Conservation (phyloP, 2,329 filamentous ascomycete genomes). For the Aspergillus ibericus region DNA sequence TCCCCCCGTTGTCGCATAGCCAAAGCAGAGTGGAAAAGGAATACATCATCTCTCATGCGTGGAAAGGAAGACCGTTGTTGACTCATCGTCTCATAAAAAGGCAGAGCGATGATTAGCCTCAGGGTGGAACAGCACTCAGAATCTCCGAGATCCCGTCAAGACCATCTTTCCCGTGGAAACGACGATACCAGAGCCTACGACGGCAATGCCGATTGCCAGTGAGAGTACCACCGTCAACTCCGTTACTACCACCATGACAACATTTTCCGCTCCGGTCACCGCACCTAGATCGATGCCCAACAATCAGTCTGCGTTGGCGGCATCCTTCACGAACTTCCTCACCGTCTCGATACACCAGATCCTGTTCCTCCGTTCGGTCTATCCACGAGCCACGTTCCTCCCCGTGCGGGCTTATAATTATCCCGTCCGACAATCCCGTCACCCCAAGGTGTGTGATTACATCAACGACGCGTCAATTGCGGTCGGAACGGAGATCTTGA, state of each 20-base stretch:
- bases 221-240: conserved; percentile 38
- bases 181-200: conserved; percentile 31
- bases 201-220: conserved; percentile 44
- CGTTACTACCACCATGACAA: conserved; percentile 40
- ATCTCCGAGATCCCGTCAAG: conserved; percentile 39
- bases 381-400: conserved; percentile 75
- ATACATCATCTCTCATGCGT: conserved; percentile 8
- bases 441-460: conserved; percentile 83
- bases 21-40: neutral
- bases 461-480: conserved; percentile 77
- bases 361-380: conserved; percentile 77
- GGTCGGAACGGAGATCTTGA: conserved; percentile 67
- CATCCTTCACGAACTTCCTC: conserved; percentile 75
- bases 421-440: conserved; percentile 79
- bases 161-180: conserved; percentile 37
- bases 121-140: conserved; percentile 45
- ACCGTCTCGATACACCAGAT: conserved; percentile 82
- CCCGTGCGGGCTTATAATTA: conserved; percentile 79
- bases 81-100: conserved; percentile 33
- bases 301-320: conserved; percentile 60
- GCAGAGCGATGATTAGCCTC: conserved; percentile 47
- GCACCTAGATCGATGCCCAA: conserved; percentile 46
- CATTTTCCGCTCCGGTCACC: conserved; percentile 41
- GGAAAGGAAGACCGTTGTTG: conserved; percentile 21
- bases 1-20: conserved; percentile 2